A percentile compares a stretch with the other conserved stretches of the same genome.
phyloP scores from a whole-genome alignment of 129 eudicot genomes.

The Flaveria brownii region DNA sequence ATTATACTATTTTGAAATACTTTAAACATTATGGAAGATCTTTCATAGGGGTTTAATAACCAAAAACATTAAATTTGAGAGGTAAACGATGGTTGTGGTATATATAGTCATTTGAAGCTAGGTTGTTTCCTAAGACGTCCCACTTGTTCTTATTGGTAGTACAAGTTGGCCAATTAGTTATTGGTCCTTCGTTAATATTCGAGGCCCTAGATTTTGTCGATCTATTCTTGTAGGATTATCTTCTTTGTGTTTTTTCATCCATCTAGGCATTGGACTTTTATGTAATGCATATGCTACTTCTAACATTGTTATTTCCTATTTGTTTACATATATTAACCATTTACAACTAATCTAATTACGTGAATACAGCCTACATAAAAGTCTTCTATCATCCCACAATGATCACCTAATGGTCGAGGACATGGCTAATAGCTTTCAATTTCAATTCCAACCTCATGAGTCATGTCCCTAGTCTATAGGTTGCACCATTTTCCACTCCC shows the following conservation, averaged over 20 bases:
- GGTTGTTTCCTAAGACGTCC: not conserved
- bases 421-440: not conserved
- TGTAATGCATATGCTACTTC: not conserved
- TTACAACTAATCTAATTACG: not conserved
- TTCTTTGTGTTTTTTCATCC: not conserved
- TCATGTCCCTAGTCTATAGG: not conserved
- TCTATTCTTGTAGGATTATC: not conserved
- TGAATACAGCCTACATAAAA: not conserved
- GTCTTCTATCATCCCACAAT: not conserved
- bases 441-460: not conserved
- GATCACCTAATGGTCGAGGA: not conserved
- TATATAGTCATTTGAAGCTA: not conserved
- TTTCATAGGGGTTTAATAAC: not conserved
- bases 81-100: not conserved
- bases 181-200: not conserved
- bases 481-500: not conserved
- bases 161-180: not conserved
- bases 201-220: not conserved
- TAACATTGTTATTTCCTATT: not conserved
- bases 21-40: constrained; percentile 4
- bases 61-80: not conserved
- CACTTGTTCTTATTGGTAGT: not conserved
- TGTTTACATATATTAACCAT: not conserved
- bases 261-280: not conserved
- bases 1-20: not conserved